A percentile compares a stretch with the other conserved stretches of the same genome.
These are phyloP conservation scores for Vanderwaltozyma polyspora DNA, from an alignment of 805 yeast species.

Conservation along the genomic window DNA sequence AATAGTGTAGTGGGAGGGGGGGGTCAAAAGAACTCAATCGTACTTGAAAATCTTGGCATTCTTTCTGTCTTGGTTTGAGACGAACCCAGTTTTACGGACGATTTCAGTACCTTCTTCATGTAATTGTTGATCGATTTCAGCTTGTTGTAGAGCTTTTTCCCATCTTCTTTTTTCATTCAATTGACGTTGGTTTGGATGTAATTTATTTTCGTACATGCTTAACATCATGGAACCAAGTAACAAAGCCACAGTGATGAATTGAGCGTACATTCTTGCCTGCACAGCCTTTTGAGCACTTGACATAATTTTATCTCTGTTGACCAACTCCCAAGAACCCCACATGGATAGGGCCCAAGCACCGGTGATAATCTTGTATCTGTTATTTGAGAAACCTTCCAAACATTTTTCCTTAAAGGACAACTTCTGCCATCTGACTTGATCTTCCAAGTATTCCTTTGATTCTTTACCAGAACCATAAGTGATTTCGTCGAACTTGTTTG, in stretches of 20 bases:
- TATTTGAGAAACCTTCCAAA: conserved; percentile 37
- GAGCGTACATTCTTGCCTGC: conserved; percentile 87
- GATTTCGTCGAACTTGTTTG: conserved; percentile 51
- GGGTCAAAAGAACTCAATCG: too few relatives aligned
- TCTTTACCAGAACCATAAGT: conserved; percentile 35
- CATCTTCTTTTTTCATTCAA: conserved; percentile 31
- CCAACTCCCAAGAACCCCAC: conserved; percentile 67
- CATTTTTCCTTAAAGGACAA: conserved; percentile 40
- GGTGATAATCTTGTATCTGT: conserved; percentile 58
- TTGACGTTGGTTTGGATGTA: conserved; percentile 32
- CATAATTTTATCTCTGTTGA: conserved; percentile 65
- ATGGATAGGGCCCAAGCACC: conserved; percentile 73
- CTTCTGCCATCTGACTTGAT: conserved; percentile 40
- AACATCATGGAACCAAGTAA: conserved; percentile 59
- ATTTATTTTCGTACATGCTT: conserved; percentile 51
- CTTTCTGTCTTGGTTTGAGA: conserved; percentile 28
- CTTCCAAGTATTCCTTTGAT: conserved; percentile 30
- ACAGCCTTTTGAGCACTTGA: conserved; percentile 70
- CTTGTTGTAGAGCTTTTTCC: conserved; percentile 36
- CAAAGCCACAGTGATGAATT: conserved; percentile 63
- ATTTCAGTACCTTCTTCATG: conserved; percentile 1
- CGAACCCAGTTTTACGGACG: conserved; percentile 8
- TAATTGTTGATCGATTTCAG: conserved; percentile 28
- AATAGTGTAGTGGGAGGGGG: too few relatives aligned
- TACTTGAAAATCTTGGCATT: conserved; percentile 28